Evolutionary conservation across 768 basidiomycete species (phyloP).

Genomic region (Tephrocybe sp.): DNA sequence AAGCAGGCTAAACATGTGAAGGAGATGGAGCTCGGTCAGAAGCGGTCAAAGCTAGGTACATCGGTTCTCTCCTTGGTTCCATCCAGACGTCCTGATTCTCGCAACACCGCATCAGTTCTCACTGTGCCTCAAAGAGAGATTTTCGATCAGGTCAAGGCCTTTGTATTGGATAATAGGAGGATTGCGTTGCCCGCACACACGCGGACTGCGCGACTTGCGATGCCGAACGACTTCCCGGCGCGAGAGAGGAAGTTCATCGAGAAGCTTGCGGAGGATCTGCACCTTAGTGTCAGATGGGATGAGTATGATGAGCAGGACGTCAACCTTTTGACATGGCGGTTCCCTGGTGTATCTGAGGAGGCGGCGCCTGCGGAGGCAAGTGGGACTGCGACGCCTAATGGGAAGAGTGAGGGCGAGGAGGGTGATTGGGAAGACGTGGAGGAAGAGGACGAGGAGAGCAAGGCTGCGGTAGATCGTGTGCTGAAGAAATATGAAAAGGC

Average conservation of each 20-base stretch:
- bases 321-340: slow-evolving; percentile 69
- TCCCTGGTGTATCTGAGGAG: slow-evolving; percentile 47
- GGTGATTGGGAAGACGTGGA: slow-evolving; percentile 59
- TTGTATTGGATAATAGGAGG: slow-evolving; percentile 54
- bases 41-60: slow-evolving; percentile 65
- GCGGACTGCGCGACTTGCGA: slow-evolving; percentile 47
- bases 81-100: not conserved
- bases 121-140: slow-evolving; percentile 74
- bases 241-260: slow-evolving; percentile 80
- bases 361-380: slow-evolving; percentile 28
- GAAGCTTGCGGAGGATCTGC: slow-evolving; percentile 73
- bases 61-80: slow-evolving; percentile 9
- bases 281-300: slow-evolving; percentile 87
- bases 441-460: slow-evolving; percentile 72
- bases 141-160: slow-evolving; percentile 76
- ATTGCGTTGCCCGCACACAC: slow-evolving; percentile 30
- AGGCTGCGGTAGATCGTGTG: slow-evolving; percentile 76
- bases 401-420: slow-evolving; percentile 29
- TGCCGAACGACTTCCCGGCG: slow-evolving; percentile 80
- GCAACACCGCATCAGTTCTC: slow-evolving; percentile 46
- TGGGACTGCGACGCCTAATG: slow-evolving; percentile 19
- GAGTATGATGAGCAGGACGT: slow-evolving; percentile 85
- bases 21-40: slow-evolving; percentile 62
- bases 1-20: slow-evolving; percentile 79
- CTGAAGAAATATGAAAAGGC: slow-evolving; percentile 88